Evolutionary conservation across 768 basidiomycete genomes (phyloP).

Genomic region (Lactarius indigo): DNA sequence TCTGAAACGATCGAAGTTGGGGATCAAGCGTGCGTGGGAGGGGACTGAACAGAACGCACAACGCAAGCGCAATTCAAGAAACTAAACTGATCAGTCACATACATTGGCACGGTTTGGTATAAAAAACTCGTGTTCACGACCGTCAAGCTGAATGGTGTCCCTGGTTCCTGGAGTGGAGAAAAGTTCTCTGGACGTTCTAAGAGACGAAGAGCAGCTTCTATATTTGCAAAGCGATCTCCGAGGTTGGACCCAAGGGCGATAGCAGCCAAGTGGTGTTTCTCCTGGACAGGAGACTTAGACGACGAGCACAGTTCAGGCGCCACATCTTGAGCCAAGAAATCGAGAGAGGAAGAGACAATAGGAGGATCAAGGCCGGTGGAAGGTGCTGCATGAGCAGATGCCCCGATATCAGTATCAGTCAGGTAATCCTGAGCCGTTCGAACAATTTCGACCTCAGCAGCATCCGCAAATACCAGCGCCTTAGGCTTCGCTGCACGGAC

Average conservation of each 20-base stretch:
- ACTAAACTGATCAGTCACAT: slow-evolving; percentile 81
- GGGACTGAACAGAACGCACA: slow-evolving; percentile 44
- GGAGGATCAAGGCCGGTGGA: slow-evolving; percentile 12
- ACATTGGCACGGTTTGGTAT: slow-evolving; percentile 96
- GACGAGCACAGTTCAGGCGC: not conserved
- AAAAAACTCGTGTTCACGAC: slow-evolving; percentile 81
- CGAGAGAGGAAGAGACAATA: not conserved
- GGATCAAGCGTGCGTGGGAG: too few relatives aligned
- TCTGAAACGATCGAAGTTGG: slow-evolving; percentile 40
- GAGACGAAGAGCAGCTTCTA: slow-evolving; percentile 69
- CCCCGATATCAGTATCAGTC: not conserved
- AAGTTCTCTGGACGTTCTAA: slow-evolving; percentile 50
- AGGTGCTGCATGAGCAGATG: slow-evolving; percentile 6
- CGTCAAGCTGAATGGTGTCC: slow-evolving; percentile 31
- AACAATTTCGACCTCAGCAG: slow-evolving; percentile 58
- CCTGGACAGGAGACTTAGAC: not conserved
- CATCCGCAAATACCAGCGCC: slow-evolving; percentile 63
- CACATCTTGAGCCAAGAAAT: not conserved
- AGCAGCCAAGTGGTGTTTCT: slow-evolving; percentile 45
- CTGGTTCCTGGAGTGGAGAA: slow-evolving; percentile 31
- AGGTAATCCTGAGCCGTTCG: slow-evolving; percentile 43
- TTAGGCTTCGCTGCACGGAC: slow-evolving; percentile 69
- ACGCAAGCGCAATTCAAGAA: slow-evolving; percentile 92
- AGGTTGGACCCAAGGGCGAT: slow-evolving; percentile 90
- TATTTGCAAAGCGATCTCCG: slow-evolving; percentile 80